Evolutionary conservation across 306 rosid species (phyloP).

Genomic region (Rubus idaeus): DNA sequence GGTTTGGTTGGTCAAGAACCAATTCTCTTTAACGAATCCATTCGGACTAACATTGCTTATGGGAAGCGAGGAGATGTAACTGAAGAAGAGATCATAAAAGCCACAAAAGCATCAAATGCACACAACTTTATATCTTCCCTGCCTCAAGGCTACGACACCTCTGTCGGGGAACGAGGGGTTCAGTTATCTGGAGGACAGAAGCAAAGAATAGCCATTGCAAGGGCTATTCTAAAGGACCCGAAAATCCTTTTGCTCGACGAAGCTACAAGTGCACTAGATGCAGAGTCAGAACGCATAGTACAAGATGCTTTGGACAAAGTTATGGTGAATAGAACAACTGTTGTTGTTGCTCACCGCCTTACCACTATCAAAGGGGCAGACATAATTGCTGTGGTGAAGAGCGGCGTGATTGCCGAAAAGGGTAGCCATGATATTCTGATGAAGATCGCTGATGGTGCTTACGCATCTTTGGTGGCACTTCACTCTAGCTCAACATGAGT

Average conservation of each 20-base stretch:
- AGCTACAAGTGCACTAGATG: slow-evolving; percentile 94
- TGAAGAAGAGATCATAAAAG: slow-evolving; percentile 71
- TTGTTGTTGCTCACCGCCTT: slow-evolving; percentile 85
- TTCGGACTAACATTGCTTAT: slow-evolving; percentile 73
- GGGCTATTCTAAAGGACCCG: slow-evolving; percentile 79
- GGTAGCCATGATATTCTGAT: slow-evolving; percentile 70
- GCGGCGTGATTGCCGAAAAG: slow-evolving; percentile 67
- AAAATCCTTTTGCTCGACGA: slow-evolving; percentile 82
- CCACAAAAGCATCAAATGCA: slow-evolving; percentile 75
- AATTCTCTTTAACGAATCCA: slow-evolving; percentile 75
- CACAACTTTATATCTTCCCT: slow-evolving; percentile 62
- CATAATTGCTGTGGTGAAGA: slow-evolving; percentile 66
- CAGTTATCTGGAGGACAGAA: slow-evolving; percentile 93
- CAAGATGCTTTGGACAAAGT: slow-evolving; percentile 85
- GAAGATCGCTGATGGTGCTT: slow-evolving; percentile 63
- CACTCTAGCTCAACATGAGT: slow-evolving; percentile 40
- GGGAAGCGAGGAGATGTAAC: slow-evolving; percentile 55
- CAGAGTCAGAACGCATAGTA: slow-evolving; percentile 75
- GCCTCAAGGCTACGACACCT: slow-evolving; percentile 65
- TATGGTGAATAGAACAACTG: slow-evolving; percentile 71
- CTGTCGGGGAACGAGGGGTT: slow-evolving; percentile 82
- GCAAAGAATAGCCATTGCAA: slow-evolving; percentile 84
- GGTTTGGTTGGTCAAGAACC: slow-evolving; percentile 97
- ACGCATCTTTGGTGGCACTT: slow-evolving; percentile 79
- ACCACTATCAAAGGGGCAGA: slow-evolving; percentile 78